Evolutionary conservation across 139 green algal genomes (phyloP).

Genomic region (Auxenochlorella pyrenoidosa): DNA sequence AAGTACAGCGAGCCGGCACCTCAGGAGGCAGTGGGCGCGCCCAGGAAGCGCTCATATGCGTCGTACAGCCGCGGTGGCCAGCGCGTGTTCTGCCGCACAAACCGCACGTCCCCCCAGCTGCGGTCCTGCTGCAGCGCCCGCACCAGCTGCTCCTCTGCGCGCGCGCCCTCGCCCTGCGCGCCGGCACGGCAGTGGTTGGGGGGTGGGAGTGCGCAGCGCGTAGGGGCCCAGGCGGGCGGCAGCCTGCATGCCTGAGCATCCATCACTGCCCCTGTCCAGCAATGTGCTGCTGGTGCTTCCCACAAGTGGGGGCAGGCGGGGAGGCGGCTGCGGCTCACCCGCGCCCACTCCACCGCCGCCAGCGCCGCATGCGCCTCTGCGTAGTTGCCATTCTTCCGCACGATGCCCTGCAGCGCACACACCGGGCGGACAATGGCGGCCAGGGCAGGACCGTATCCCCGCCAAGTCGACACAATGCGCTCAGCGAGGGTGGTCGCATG

Average conservation of each 20-base stretch:
- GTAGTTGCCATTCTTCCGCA: constrained; percentile 41
- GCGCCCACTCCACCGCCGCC: constrained; percentile 38
- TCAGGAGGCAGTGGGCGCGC: not conserved
- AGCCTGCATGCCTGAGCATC: not conserved
- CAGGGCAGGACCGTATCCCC: not conserved
- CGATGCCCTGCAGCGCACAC: not conserved
- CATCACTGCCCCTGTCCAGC: too few species aligned
- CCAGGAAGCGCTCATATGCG: constrained; percentile 15
- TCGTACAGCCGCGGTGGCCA: constrained; percentile 25
- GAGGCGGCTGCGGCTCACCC: not conserved
- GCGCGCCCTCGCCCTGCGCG: not conserved
- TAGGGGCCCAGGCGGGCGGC: not conserved
- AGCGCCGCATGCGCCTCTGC: constrained; percentile 44
- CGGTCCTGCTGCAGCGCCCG: constrained; percentile 6
- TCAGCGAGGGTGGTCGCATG: too few species aligned
- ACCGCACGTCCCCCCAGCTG: constrained; percentile 9
- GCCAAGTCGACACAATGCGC: not conserved
- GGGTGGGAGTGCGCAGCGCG: not conserved
- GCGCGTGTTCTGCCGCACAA: constrained; percentile 4
- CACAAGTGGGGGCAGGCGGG: not conserved
- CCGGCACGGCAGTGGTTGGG: not conserved
- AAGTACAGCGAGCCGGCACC: not conserved
- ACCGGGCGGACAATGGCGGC: too few species aligned
- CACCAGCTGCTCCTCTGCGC: constrained; percentile 23
- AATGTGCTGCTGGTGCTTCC: not conserved